Evolutionary conservation across 2,329 filamentous ascomycete genomes (phyloP), one percentile per base, ranked within the genome.

Genomic region (Aspergillus fijiensis): DNA sequence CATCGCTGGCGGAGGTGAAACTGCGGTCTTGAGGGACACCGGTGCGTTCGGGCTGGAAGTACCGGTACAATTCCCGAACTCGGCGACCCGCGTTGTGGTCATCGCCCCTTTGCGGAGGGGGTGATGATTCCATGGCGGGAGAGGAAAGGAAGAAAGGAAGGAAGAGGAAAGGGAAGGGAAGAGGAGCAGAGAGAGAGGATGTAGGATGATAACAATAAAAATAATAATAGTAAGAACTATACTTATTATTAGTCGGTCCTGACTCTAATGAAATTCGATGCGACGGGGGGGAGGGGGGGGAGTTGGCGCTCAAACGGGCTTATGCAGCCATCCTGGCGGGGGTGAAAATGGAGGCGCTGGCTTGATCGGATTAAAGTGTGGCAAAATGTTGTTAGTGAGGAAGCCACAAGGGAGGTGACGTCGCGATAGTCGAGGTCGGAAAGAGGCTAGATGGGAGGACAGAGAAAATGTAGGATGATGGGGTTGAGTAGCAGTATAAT

Each of bases 41-140:
- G 23, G 35, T 35, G 48, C 61, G 59, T 65, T 67, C 59, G 7
- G 76, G 76, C 31, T 73, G 73, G 52, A 77, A 76, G 58, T 76
- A 78, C 55, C 76, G 74, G 62, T 77, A 77, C 31, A 77, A 69
- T 59, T 77, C 76, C 39, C 76, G 72, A 35, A 67, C 71, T 58
- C 74, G 64, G 51, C 74, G 74, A 58, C 74, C 71, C 23, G 68
- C 67, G 42, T 58, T 66, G 50, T 72, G 71, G 27, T 69, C 63
- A 33, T 59, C 56, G 33, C 63, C 60, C 31, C 29, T 60, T 42
- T 19, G 31, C 6, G 58, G 58, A 10, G 47, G 33, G 23, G 50
- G 54, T 21, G 39, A 55, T 27, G 21, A 29, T 55, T 55, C 54
- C 55, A 47, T 35, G 50, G 42, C 48, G 42, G 42, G 39, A 33